Base-by-base conservation (phyloP, 139 green algal species). In the Prasinococcaceae sp. region DNA sequence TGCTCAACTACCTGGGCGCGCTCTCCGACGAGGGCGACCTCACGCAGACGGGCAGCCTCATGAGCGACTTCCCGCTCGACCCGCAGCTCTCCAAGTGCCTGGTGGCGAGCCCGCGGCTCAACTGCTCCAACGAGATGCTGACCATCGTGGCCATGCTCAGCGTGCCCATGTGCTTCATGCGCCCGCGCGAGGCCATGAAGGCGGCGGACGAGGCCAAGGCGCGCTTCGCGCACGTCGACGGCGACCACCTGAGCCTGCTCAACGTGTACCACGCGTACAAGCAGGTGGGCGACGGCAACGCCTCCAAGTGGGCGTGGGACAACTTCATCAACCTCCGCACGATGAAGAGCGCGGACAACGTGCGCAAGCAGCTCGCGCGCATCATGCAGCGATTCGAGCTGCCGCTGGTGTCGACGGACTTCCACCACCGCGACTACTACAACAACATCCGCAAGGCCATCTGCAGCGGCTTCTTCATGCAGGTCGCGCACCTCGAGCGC, bases 241-340 rank as follows among this genome's bases (percentile, higher is more conserved):
- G 88, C 27, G 90, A 99, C 76, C 90, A 99, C 69, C 60, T 99
- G 30, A 98, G 90, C 10, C 75, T 97, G 55, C 75, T 99, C 30
- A 98, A 99, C 61, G 90, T 93, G 30, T 99, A 92, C 74, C 85
- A 98, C 63, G 90, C 89, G 1, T 99, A 79, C 71, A 99, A 98
- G 72, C 80, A 86, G 68, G 78, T 92, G 40, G 44, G 51, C 51
- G 53, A 52, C 33, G 61, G 36, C 3, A 60, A 72, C 16, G 60
- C 70, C 39, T 23, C 30, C 26, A 60, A 86, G 26, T 96, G 88
- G 90, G 94, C 81, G 59, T 97, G 88, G 22, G 75, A 94, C 46
- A 82, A 98, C 72, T 98, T 94, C 70, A 72, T 98, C 24, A 98
- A 98, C 62, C 48, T 73, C 25, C 61, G 90, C 5, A 74, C 81